Base-by-base conservation (phyloP, 2,329 filamentous ascomycete species). In the Colletotrichum filicis region DNA sequence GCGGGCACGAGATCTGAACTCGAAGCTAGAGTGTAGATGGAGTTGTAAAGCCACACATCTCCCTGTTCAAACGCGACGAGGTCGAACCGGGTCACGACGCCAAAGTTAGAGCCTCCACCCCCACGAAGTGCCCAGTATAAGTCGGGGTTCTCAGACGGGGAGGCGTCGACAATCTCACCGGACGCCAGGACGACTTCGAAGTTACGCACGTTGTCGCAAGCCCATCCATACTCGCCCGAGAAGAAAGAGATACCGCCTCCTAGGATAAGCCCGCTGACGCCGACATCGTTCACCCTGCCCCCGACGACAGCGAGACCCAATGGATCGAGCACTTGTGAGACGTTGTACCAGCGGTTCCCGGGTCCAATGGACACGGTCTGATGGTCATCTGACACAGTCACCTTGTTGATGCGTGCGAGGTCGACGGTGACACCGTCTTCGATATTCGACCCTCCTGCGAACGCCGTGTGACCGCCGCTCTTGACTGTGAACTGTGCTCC, bases 221-320 rank as follows among this genome's bases (percentile, higher is more conserved):
- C 84, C 77, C 84, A 86, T 4, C 88, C 87, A 30, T 83, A 78
- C 0, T 78, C 79, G 0, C 83, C 82, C 2, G 84, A 82, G 75
- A 87, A 85, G 79, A 83, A 88, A 1, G 85, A 86, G 28, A 88
- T 83, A 12, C 88, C 88, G 32, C 87, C 85, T 7, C 85, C 85
- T 0, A 87, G 82, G 4, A 84, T 75, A 30, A 87, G 79, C 1
- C 86, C 87, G 5, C 82, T 80, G 1, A 87, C 85, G 16, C 85
- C 85, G 11, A 87, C 83, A 5, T 78, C 78, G 0, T 82, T 79
- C 14, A 82, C 80, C 19, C 87, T 81, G 1, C 86, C 86, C 0
- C 86, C 87, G 0, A 83, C 80, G 3, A 86, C 85, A 1, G 82
- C 79, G 16, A 86, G 76, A 1, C 80, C 80, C 32, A 83, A 74